phyloP scores from a whole-genome alignment of 805 yeast genomes.

The Starmerella stellata region DNA sequence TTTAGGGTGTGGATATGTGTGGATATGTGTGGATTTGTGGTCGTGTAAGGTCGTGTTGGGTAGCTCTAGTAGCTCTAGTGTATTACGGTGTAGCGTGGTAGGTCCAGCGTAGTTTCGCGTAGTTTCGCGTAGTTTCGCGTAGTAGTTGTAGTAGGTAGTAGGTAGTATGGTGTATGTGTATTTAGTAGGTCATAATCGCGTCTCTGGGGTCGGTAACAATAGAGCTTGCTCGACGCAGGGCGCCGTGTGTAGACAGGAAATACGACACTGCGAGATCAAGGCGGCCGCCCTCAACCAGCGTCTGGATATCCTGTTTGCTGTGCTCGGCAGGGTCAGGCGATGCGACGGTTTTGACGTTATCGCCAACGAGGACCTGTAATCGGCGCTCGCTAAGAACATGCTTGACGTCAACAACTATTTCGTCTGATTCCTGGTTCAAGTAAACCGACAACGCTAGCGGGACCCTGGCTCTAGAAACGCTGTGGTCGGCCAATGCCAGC shows the following conservation, averaged over 20 bases:
- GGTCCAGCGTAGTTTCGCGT: neutral
- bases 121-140: neutral
- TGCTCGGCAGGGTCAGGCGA: neutral
- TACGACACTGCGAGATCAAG: neutral
- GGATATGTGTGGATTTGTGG: too few species aligned
- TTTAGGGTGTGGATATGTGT: too few species aligned
- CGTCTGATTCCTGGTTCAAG: neutral
- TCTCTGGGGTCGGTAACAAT: too few species aligned
- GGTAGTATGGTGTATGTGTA: too few species aligned
- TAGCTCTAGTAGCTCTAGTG: too few species aligned
- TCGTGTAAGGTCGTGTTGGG: too few species aligned
- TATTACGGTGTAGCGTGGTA: too few species aligned
- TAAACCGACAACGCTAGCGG: slow-evolving; percentile 6
- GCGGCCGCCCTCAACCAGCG: neutral
- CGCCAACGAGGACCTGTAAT: neutral
- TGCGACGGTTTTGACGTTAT: neutral
- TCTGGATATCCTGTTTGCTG: neutral
- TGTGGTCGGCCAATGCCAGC: slow-evolving; percentile 13
- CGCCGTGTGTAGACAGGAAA: neutral
- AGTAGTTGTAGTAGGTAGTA: too few species aligned
- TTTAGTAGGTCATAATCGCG: too few species aligned
- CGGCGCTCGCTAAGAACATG: neutral
- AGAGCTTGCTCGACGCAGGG: neutral
- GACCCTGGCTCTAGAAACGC: slow-evolving; percentile 7
- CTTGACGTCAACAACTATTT: neutral